phyloP scores from a whole-genome alignment of 2,329 filamentous ascomycete species.

The Akanthomyces uredinophilus region DNA sequence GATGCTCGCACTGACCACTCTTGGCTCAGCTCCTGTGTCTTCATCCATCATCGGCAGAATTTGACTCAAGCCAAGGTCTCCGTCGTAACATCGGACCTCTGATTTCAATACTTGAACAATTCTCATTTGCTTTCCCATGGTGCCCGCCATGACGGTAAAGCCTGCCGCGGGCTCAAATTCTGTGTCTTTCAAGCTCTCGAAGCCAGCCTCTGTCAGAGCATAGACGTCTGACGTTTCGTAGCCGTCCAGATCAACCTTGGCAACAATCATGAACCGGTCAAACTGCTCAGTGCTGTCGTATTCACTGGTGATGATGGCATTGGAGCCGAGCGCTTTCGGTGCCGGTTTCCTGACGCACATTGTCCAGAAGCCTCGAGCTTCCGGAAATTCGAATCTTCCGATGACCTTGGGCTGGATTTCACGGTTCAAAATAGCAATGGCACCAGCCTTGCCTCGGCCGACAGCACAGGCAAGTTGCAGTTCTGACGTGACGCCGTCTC shows the following conservation, averaged over 20 bases:
- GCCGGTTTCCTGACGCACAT: constrained; percentile 63
- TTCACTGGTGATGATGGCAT: constrained; percentile 47
- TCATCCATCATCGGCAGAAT: constrained; percentile 93
- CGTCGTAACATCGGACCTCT: constrained; percentile 87
- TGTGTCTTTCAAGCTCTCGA: constrained; percentile 71
- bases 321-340: constrained; percentile 52
- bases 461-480: constrained; percentile 56
- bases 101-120: constrained; percentile 84
- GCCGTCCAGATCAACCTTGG: constrained; percentile 62
- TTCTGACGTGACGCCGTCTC: constrained; percentile 46
- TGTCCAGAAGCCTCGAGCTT: constrained; percentile 76
- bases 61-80: constrained; percentile 80
- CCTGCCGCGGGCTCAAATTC: constrained; percentile 92
- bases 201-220: constrained; percentile 63
- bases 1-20: constrained; percentile 76
- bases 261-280: constrained; percentile 78
- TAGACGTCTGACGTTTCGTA: constrained; percentile 77
- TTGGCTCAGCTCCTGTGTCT: constrained; percentile 74
- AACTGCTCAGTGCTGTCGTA: constrained; percentile 57
- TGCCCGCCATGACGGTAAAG: constrained; percentile 78
- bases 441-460: constrained; percentile 61
- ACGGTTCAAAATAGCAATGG: constrained; percentile 70
- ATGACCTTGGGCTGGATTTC: constrained; percentile 70
- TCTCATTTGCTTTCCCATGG: constrained; percentile 71
- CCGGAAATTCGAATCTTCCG: constrained; percentile 65